phyloP scores from a whole-genome alignment of 345 rosid species.

The Geranium brycei region DNA sequence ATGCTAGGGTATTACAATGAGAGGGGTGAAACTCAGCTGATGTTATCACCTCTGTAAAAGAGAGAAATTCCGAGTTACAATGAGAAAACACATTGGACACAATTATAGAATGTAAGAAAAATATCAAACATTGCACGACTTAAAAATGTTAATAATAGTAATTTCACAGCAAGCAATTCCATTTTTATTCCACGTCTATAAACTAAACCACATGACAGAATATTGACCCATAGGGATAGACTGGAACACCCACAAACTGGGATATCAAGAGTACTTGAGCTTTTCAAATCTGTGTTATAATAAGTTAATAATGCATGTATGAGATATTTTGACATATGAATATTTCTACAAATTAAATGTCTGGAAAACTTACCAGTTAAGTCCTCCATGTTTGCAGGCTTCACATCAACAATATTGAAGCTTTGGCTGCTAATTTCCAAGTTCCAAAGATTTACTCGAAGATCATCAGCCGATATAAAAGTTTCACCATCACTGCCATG shows the following conservation, averaged over 20 bases:
- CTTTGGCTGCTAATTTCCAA: slow-evolving; percentile 91
- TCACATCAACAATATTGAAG: slow-evolving; percentile 92
- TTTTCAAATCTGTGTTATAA: not conserved
- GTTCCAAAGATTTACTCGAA: slow-evolving; percentile 96
- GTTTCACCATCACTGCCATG: slow-evolving; percentile 77
- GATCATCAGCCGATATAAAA: slow-evolving; percentile 92
- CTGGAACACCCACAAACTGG: too few relatives aligned
- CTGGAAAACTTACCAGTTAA: slow-evolving; percentile 54
- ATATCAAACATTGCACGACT: too few relatives aligned
- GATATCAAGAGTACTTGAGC: not conserved
- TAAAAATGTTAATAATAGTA: too few relatives aligned
- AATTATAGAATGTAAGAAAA: not conserved
- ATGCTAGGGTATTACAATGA: slow-evolving; percentile 85
- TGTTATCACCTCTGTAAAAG: slow-evolving; percentile 88
- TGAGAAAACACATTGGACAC: not conserved
- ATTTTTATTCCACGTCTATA: too few relatives aligned
- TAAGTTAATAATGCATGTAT: not conserved
- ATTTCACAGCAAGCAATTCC: too few relatives aligned
- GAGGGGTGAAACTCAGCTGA: slow-evolving; percentile 98
- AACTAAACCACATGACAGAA: too few relatives aligned
- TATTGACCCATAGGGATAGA: too few relatives aligned
- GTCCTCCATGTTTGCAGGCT: slow-evolving; percentile 98
- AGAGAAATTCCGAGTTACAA: slow-evolving; percentile 9
- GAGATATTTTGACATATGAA: not conserved
- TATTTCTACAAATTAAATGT: not conserved